Conservation (phyloP, 2,329 filamentous ascomycete species). For the Cercospora sesami region DNA sequence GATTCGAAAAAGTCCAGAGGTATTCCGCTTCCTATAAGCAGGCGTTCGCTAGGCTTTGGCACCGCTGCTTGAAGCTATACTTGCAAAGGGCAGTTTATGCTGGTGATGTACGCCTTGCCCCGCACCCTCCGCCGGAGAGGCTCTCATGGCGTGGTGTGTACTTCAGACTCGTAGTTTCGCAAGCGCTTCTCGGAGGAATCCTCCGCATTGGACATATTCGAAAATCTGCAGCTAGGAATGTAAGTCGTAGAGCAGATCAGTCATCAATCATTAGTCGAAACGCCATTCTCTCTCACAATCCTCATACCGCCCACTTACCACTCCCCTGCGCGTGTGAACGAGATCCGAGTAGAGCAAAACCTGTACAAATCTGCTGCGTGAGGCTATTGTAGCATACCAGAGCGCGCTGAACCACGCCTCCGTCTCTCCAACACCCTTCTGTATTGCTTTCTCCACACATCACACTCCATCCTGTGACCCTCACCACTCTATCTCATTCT, state of each 20-base stretch:
- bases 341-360: slow-evolving; percentile 14
- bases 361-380: slow-evolving; percentile 33
- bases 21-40: neutral
- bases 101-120: neutral
- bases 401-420: slow-evolving; percentile 14
- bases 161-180: neutral
- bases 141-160: neutral
- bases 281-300: neutral
- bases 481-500: slow-evolving; percentile 16
- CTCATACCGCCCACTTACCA: neutral
- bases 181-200: neutral
- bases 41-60: neutral
- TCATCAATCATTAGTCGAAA: neutral
- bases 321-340: neutral
- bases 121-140: neutral
- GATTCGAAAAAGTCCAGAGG: neutral
- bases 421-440: slow-evolving; percentile 11
- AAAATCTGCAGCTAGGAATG: neutral
- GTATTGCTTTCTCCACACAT: slow-evolving; percentile 6
- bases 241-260: neutral
- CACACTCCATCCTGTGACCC: slow-evolving; percentile 8
- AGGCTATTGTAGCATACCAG: slow-evolving; percentile 31
- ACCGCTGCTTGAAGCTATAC: neutral
- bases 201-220: neutral
- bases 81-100: neutral